phyloP scores from a whole-genome alignment of 345 rosid genomes.

The Lepidium didymum region DNA sequence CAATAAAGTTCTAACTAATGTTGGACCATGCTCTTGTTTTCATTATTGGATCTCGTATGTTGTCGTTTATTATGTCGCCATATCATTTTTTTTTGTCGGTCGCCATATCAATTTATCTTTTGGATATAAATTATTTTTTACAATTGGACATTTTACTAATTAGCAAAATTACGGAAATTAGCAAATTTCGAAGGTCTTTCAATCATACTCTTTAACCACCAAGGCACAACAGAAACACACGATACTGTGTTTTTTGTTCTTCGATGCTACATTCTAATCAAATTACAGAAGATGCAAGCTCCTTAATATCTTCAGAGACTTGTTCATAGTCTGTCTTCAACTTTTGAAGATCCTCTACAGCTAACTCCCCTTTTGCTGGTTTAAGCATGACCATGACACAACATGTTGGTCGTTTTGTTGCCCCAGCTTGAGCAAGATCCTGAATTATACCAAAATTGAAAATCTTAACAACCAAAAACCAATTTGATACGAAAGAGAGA shows the following conservation, averaged over 20 bases:
- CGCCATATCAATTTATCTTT: no score
- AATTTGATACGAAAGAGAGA: neutral
- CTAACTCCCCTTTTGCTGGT: conserved; percentile 76
- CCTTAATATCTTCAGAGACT: conserved; percentile 58
- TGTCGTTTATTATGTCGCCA: no score
- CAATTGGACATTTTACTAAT: no score
- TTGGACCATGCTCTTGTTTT: no score
- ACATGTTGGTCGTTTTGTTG: conserved; percentile 92
- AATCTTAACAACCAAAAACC: neutral
- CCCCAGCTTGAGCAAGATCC: conserved; percentile 95
- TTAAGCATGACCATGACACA: conserved; percentile 80
- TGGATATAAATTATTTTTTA: no score
- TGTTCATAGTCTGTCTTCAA: conserved; percentile 53
- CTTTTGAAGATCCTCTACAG: conserved; percentile 57
- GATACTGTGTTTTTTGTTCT: neutral
- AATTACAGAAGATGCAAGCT: conserved; percentile 47
- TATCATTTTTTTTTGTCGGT: no score
- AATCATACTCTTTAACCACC: neutral
- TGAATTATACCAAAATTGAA: conserved; percentile 5
- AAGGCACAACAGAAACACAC: conserved; percentile 7
- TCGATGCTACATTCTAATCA: conserved; percentile 8
- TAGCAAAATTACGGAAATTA: no score
- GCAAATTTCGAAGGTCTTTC: neutral
- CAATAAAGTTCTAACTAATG: no score
- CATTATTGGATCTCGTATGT: no score